Percentiles rank a stretch among this genome's conserved stretches.
Conservation (phyloP, 148 eudicot species). For the Rhododendron kiyosumense region DNA sequence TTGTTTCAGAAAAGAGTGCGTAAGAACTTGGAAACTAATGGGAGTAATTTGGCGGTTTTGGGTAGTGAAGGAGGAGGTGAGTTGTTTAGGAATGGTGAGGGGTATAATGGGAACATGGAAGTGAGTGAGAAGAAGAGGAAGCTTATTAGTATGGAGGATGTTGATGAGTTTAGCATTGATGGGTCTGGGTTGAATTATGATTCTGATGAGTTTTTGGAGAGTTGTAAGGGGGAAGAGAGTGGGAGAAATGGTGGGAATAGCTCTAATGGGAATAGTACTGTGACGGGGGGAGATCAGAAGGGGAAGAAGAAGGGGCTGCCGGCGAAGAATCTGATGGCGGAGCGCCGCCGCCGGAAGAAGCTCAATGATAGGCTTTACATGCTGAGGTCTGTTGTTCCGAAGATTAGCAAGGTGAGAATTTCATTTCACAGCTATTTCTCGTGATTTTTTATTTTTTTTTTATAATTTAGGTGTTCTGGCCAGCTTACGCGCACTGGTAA, state of each 20-base stretch:
- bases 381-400: constrained; percentile 89
- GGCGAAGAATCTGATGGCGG: constrained; percentile 96
- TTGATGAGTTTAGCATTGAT: constrained; percentile 58
- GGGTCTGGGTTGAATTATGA: constrained; percentile 73
- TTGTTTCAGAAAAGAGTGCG: constrained; percentile 85
- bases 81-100: constrained; percentile 14
- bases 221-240: constrained; percentile 28
- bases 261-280: constrained; percentile 47
- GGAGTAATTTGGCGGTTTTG: constrained; percentile 27
- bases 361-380: constrained; percentile 91
- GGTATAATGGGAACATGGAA: constrained; percentile 17
- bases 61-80: constrained; percentile 15
- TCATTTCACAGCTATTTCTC: constrained; percentile 17
- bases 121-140: constrained; percentile 37
- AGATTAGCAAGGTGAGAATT: constrained; percentile 84
- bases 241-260: constrained; percentile 47
- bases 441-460: not conserved
- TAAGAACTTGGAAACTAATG: constrained; percentile 41
- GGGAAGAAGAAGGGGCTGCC: constrained; percentile 90
- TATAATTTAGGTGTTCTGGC: not conserved
- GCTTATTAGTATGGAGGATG: constrained; percentile 36
- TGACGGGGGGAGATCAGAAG: constrained; percentile 47
- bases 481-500: not conserved
- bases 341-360: constrained; percentile 82
- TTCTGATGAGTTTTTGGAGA: constrained; percentile 73